Evolutionary conservation across 306 rosid genomes (phyloP).

Genomic region (Quercus suber): DNA sequence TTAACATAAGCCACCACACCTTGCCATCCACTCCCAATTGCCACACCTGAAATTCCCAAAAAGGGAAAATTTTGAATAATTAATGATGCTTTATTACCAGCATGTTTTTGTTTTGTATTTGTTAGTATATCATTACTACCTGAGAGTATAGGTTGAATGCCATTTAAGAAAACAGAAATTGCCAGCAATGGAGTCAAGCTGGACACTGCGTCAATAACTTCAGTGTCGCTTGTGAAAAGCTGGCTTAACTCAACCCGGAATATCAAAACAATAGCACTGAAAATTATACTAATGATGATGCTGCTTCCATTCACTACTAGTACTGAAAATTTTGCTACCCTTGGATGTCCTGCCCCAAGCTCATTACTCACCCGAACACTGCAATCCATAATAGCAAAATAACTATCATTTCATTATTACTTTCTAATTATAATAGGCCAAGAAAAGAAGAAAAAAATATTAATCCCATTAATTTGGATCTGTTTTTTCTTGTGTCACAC

Average conservation of each 20-base stretch:
- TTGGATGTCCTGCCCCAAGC: conserved; percentile 67
- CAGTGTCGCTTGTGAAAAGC: conserved; percentile 54
- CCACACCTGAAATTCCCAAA: conserved; percentile 47
- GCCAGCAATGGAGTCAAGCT: conserved; percentile 60
- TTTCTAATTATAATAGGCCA: background rate
- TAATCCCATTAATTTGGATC: background rate
- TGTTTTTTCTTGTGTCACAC: background rate
- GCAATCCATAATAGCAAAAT: background rate
- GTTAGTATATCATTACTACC: conserved; percentile 9
- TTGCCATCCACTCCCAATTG: conserved; percentile 90
- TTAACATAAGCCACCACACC: conserved; percentile 69
- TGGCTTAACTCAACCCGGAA: conserved; percentile 49
- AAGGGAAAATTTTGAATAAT: background rate
- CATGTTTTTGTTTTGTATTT: no score
- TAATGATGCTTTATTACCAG: background rate
- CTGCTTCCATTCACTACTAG: conserved; percentile 64
- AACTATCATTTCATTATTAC: background rate
- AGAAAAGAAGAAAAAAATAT: background rate
- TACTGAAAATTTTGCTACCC: conserved; percentile 61
- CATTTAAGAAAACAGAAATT: conserved; percentile 69
- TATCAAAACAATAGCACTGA: conserved; percentile 41
- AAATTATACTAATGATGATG: conserved; percentile 47
- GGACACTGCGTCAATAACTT: conserved; percentile 53
- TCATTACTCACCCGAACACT: conserved; percentile 73
- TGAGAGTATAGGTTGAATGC: conserved; percentile 60